phyloP scores from a whole-genome alignment of 495 filamentous ascomycete species.

The Neurospora hispaniola region DNA sequence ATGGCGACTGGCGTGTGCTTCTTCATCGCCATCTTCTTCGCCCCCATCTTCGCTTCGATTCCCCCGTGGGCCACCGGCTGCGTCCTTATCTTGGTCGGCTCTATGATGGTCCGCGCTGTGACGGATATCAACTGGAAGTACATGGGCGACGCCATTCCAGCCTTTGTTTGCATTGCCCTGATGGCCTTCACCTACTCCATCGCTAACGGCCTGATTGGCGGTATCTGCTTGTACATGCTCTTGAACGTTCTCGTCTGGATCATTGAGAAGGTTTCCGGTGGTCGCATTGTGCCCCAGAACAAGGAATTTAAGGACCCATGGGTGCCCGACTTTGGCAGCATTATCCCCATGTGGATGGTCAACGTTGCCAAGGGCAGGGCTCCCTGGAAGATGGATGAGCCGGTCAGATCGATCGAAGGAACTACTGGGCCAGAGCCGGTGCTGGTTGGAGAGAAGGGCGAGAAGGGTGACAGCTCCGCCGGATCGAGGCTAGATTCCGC shows the following conservation, averaged over 20 bases:
- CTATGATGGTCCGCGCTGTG: conserved; percentile 66
- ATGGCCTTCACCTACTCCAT: conserved; percentile 85
- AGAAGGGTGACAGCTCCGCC: background rate
- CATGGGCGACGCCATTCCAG: conserved; percentile 65
- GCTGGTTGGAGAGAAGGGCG: background rate
- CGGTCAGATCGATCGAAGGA: background rate
- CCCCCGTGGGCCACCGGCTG: conserved; percentile 77
- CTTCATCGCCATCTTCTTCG: conserved; percentile 80
- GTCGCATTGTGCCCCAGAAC: conserved; percentile 60
- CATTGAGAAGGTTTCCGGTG: conserved; percentile 50
- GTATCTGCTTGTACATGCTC: conserved; percentile 61
- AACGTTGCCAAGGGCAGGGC: conserved; percentile 50
- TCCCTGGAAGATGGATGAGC: background rate
- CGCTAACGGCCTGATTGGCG: conserved; percentile 65
- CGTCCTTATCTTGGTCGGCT: conserved; percentile 69
- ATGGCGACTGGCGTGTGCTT: conserved; percentile 66
- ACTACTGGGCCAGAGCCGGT: background rate
- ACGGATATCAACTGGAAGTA: conserved; percentile 80
- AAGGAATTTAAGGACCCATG: conserved; percentile 64
- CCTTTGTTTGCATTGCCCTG: conserved; percentile 66
- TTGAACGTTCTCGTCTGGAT: conserved; percentile 57
- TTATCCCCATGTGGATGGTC: conserved; percentile 59
- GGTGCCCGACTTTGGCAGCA: conserved; percentile 59
- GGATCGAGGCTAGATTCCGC: background rate
- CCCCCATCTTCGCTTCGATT: conserved; percentile 76